Percentiles rank a stretch among this genome's conserved stretches.
Conservation (phyloP, 2,329 filamentous ascomycete genomes). For the Trichoderma harzianum region DNA sequence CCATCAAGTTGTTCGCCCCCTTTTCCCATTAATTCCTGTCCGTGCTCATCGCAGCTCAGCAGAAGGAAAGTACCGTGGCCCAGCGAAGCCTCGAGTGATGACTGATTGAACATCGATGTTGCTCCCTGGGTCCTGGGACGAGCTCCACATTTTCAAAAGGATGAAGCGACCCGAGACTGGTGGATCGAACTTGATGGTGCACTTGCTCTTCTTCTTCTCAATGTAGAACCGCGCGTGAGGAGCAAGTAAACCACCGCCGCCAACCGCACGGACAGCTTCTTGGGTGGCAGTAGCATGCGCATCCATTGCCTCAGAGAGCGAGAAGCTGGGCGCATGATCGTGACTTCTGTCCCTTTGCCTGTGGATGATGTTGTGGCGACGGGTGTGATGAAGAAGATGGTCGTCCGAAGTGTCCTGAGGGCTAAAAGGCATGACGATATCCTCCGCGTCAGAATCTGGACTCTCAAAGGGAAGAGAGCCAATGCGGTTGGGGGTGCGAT, state of each 20-base stretch:
- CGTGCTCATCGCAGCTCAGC: slow-evolving; percentile 53
- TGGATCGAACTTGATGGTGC: slow-evolving; percentile 81
- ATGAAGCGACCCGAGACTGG: slow-evolving; percentile 80
- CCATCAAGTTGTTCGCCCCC: background rate
- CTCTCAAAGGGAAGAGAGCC: slow-evolving; percentile 55
- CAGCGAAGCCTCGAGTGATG: slow-evolving; percentile 77
- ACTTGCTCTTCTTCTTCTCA: slow-evolving; percentile 75
- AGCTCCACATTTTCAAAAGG: slow-evolving; percentile 86
- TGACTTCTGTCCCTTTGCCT: slow-evolving; percentile 22
- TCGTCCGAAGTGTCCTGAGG: slow-evolving; percentile 27
- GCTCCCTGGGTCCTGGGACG: slow-evolving; percentile 56
- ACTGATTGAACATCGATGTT: slow-evolving; percentile 92
- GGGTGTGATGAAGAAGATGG: slow-evolving; percentile 26
- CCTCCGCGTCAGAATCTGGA: slow-evolving; percentile 38
- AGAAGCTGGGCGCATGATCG: slow-evolving; percentile 22
- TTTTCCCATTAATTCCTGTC: background rate
- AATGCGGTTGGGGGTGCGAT: slow-evolving; percentile 50
- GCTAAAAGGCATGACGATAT: slow-evolving; percentile 26
- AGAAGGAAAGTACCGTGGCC: slow-evolving; percentile 78
- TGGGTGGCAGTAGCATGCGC: slow-evolving; percentile 53
- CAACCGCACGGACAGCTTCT: slow-evolving; percentile 54
- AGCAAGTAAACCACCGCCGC: slow-evolving; percentile 59
- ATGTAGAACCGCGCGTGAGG: slow-evolving; percentile 84
- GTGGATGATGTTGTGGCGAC: slow-evolving; percentile 23
- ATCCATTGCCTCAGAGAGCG: slow-evolving; percentile 39